These are phyloP conservation scores for Sarocladium kiliense DNA, from an alignment of 2,329 filamentous ascomycete species.

Conservation along the genomic window DNA sequence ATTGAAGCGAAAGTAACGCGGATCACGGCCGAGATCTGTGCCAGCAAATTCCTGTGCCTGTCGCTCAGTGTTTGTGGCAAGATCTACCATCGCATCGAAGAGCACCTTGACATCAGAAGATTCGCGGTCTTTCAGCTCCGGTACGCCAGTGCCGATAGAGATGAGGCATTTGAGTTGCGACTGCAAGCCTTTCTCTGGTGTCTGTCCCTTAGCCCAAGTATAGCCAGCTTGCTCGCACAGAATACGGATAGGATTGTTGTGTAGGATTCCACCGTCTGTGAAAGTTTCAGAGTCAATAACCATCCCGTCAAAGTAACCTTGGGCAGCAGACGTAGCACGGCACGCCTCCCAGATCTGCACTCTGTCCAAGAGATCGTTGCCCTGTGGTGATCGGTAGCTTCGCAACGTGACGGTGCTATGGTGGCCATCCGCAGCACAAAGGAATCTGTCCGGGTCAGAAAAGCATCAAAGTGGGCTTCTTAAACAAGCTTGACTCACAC, in stretches of 20 bases:
- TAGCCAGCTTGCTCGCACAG: constrained; percentile 33
- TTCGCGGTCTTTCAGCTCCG: constrained; percentile 16
- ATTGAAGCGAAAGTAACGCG: constrained; percentile 38
- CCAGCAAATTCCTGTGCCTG: constrained; percentile 26
- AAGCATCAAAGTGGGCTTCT: not conserved
- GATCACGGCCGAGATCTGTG: constrained; percentile 23
- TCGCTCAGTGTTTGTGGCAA: constrained; percentile 32
- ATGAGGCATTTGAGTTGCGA: constrained; percentile 29
- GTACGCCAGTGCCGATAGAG: constrained; percentile 33
- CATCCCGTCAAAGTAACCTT: not conserved
- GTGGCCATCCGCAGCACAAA: not conserved
- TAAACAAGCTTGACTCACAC: not conserved
- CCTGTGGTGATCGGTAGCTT: not conserved
- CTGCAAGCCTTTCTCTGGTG: not conserved
- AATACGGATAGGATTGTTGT: constrained; percentile 37
- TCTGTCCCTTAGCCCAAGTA: constrained; percentile 21
- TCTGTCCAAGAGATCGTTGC: not conserved
- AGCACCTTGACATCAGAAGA: constrained; percentile 17
- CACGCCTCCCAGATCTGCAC: not conserved
- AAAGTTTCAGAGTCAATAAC: not conserved
- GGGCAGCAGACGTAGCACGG: not conserved
- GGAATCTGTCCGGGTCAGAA: not conserved
- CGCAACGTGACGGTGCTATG: not conserved
- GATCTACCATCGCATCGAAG: constrained; percentile 10
- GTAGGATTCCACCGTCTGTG: constrained; percentile 32